phyloP scores from a whole-genome alignment of 192 early-diverging fungal genomes.

The Linnemannia schmuckeri region DNA sequence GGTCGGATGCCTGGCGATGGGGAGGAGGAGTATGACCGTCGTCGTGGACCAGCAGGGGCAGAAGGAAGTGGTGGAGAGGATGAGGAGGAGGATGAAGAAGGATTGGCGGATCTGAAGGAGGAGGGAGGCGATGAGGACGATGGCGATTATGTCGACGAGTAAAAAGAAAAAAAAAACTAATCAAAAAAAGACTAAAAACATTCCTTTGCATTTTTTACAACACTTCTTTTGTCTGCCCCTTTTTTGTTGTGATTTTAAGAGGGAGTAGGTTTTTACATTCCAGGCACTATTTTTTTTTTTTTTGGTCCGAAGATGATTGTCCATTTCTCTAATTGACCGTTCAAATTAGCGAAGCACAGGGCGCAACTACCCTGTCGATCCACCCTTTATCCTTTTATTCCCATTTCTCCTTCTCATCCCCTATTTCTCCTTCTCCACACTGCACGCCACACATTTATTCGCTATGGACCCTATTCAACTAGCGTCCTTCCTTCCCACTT shows the following conservation, averaged over 20 bases:
- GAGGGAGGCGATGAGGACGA: slow-evolving; percentile 10
- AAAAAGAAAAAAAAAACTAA: neutral
- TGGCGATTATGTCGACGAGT: slow-evolving; percentile 25
- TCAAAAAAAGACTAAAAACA: neutral
- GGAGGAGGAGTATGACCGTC: neutral
- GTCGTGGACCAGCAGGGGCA: neutral
- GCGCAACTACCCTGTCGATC: neutral
- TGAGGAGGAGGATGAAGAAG: slow-evolving; percentile 11
- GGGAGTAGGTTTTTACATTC: neutral
- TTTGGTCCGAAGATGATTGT: too few relatives aligned
- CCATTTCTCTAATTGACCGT: neutral
- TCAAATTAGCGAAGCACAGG: neutral
- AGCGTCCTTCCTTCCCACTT: neutral
- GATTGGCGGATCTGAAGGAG: slow-evolving; percentile 6
- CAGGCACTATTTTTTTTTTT: neutral
- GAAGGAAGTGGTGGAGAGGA: neutral
- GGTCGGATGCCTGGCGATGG: neutral
- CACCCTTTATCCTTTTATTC: neutral
- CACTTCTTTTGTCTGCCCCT: neutral
- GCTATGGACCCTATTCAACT: neutral
- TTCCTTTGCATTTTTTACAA: neutral
- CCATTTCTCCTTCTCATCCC: neutral
- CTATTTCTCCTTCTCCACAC: neutral
- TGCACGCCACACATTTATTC: neutral
- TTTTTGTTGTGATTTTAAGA: neutral